Evolutionary conservation across 2,329 filamentous ascomycete species (phyloP), one percentile per base, ranked within the genome.

Genomic region (Sporothrix euskadiensis): DNA sequence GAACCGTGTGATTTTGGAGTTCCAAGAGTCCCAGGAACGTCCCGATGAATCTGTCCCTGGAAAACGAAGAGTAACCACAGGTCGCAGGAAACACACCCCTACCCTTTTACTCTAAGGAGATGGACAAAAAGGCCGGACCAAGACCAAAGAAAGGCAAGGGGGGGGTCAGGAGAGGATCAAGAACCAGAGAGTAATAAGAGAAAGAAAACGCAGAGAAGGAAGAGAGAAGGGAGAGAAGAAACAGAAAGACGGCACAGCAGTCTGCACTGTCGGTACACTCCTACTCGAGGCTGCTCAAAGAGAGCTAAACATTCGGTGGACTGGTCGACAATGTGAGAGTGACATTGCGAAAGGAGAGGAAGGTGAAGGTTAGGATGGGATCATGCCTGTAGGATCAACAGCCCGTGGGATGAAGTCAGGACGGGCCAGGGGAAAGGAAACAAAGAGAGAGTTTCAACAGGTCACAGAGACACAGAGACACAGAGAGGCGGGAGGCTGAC

Each of bases 381-480:
- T 8, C 16, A 32, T 59, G 56, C 26, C 56, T 59, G 59, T 35
- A 63, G 32, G 32, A 63, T 41, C 19, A 41, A 26, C 32, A 63
- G 4, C 8, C n/a, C 59, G 5, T 41, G 32, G 32, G 32, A 35
- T 41, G 35, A 35, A 32, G 12, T 63, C 3, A 35, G 26, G 49
- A 52, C 16, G 14, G 49, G 30, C 9, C 54, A 57, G 54, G 30
- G n/a, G 52, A 56, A 6, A 10, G 8, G 52, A 4, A 35, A 32
- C 9, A 35, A 39, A 63, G 7, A 41, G 57, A 41, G 57, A 41
- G 59, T 63, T 63, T 63, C 59, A 63, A 63, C n/a, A 22, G 59
- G 59, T 41, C 8, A 32, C 35, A 63, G n/a, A 44, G n/a, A 54
- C 19, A 22, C 16, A 63, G 26, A 32, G 7, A 59, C 26, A 26